These are phyloP conservation scores for Fusarium palustre DNA, from an alignment of 2,329 filamentous ascomycete genomes.

Conservation along the genomic window DNA sequence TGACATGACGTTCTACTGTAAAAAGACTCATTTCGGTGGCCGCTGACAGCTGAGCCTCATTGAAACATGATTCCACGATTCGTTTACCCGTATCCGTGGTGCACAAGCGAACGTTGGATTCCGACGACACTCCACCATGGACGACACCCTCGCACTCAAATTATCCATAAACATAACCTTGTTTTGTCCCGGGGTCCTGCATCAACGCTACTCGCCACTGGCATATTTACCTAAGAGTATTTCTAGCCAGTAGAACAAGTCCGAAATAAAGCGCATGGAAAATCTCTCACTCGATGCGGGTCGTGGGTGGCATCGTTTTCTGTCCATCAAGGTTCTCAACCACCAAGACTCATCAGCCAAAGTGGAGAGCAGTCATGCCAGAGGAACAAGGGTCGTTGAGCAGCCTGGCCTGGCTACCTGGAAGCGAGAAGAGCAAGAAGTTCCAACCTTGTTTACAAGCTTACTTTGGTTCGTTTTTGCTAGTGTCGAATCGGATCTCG, in stretches of 20 bases:
- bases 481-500: constrained; percentile 11
- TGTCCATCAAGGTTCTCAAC: constrained; percentile 45
- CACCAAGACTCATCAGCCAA: constrained; percentile 5
- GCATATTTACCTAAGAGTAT: neutral
- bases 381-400: neutral
- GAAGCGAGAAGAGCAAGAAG: neutral
- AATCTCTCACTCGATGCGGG: constrained; percentile 18
- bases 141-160: constrained; percentile 2
- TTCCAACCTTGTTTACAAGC: constrained; percentile 23
- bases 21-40: fast-evolving
- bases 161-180: constrained; percentile 40
- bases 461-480: constrained; percentile 1
- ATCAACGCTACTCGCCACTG: neutral
- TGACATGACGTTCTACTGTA: too few relatives aligned
- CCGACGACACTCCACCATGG: neutral
- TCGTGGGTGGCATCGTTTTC: neutral
- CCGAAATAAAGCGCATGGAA: constrained; percentile 3
- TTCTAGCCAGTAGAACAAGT: neutral
- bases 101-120: neutral
- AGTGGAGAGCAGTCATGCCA: constrained; percentile 1
- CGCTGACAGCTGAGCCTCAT: neutral
- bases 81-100: neutral
- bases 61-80: neutral
- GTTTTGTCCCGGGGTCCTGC: constrained; percentile 8
- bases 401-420: too few relatives aligned